Base-by-base conservation (phyloP, 768 basidiomycete genomes). In the Paxillus ammoniavirescens region DNA sequence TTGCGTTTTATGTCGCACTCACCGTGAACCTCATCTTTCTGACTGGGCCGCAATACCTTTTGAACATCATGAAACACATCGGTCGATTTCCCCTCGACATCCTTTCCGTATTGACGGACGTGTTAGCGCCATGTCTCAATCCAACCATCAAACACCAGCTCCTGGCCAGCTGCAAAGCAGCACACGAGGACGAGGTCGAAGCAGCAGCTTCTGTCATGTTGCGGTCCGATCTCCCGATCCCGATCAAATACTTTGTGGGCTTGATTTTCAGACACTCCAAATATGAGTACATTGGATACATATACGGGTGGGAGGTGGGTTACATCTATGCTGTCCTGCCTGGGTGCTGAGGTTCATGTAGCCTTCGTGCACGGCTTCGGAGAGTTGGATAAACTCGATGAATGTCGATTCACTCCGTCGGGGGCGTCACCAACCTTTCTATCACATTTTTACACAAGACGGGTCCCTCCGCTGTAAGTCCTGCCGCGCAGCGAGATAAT, bases 361-460 rank as follows among this genome's bases (percentile, higher is more conserved):
- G 68, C 49, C 67, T 12, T 60, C 57, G 12, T 82, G 80, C 57
- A 67, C 60, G 52, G 73, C 74, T 12, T 59, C 68, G 8, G 74
- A 76, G 43, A 67, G 59, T 23, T 82, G 79, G 80, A 78, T 77
- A 10, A 47, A 41, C 14, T 62, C 69, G 28, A 81, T 79, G 79
- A 59, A 63, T 21, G 70, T 81, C 1, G 69, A 76, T 53, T 53
- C 58, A 9, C 67, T 82, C 14, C 40, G 62, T 26, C 59, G 68
- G 18, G 79, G 81, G 17, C 64, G 73, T 21, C 55, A 75, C 42
- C 82, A 83, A 51, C 79, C 82, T 2, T 82, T 82, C 56, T 83
- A 83, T 56, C 64, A 68, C 30, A 61, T 72, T 35, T 54, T 75
- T 40, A 61, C 70, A 17, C 60, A 65, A 31, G 72, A 66, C 43